These are phyloP conservation scores for Suillus subluteus DNA, from an alignment of 768 basidiomycete species.

Conservation along the genomic window DNA sequence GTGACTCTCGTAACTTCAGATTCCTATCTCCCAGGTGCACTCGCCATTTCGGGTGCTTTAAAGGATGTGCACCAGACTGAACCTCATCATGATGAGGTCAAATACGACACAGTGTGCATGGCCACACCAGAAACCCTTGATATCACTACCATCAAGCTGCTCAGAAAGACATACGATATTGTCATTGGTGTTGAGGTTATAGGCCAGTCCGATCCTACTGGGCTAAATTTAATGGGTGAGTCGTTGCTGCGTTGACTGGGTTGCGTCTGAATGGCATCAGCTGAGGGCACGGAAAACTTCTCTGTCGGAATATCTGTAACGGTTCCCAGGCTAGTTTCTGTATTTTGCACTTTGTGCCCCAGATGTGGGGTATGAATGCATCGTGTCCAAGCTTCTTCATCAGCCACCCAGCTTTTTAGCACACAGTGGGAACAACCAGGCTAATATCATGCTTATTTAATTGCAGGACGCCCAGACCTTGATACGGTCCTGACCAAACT, in stretches of 20 bases:
- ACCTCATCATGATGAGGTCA: slow-evolving; percentile 42
- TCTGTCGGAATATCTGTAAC: slow-evolving; percentile 17
- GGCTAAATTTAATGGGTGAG: slow-evolving; percentile 84
- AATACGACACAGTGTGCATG: slow-evolving; percentile 80
- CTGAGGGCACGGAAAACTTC: slow-evolving; percentile 8
- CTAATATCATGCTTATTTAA: slow-evolving; percentile 20
- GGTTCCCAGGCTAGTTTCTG: slow-evolving; percentile 10
- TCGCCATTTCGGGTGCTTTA: slow-evolving; percentile 84
- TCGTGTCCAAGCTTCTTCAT: slow-evolving; percentile 15
- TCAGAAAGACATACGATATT: slow-evolving; percentile 78
- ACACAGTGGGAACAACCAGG: slow-evolving; percentile 3
- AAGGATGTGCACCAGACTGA: slow-evolving; percentile 63
- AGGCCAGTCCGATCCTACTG: slow-evolving; percentile 62
- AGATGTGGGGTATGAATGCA: slow-evolving; percentile 20
- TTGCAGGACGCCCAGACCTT: slow-evolving; percentile 89
- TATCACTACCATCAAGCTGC: slow-evolving; percentile 75
- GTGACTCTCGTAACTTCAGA: slow-evolving; percentile 93
- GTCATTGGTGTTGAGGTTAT: slow-evolving; percentile 95
- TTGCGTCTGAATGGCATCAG: slow-evolving; percentile 12
- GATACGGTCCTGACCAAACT: slow-evolving; percentile 94
- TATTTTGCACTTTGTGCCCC: slow-evolving; percentile 14
- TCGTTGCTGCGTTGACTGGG: slow-evolving; percentile 22
- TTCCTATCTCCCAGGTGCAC: slow-evolving; percentile 90
- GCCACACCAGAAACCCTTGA: slow-evolving; percentile 95
- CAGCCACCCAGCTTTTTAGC: slow-evolving; percentile 9